A percentile compares a stretch with the other conserved stretches of the same genome.
Conservation (phyloP, 2,329 filamentous ascomycete species). For the Alternaria burnsii region DNA sequence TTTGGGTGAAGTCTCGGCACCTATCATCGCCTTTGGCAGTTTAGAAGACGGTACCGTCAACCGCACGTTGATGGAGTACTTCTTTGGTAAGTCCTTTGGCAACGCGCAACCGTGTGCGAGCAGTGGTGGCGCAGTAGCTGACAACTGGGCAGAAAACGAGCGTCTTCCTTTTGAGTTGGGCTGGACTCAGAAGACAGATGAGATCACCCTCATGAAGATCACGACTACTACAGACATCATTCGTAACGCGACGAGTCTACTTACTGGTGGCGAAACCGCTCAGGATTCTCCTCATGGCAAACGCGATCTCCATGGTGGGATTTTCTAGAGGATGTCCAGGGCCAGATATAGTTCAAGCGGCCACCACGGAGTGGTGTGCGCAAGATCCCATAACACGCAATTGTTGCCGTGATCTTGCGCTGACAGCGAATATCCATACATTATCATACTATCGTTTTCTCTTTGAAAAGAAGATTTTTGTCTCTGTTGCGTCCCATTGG, state of each 20-base stretch:
- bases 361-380: background rate
- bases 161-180: constrained; percentile 53
- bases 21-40: constrained; percentile 62
- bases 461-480: background rate
- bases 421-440: background rate
- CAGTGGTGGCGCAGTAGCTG: constrained; percentile 25
- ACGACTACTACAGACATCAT: constrained; percentile 12
- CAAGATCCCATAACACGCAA: background rate
- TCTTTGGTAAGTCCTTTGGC: constrained; percentile 54
- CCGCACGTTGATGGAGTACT: constrained; percentile 54
- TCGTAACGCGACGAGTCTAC: constrained; percentile 19
- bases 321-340: background rate
- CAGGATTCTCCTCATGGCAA: background rate
- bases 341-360: background rate
- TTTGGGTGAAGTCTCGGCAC: constrained; percentile 61
- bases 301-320: constrained; percentile 2
- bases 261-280: constrained; percentile 2
- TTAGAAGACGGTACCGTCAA: constrained; percentile 52
- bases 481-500: background rate
- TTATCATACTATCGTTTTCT: background rate
- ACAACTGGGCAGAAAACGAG: constrained; percentile 51
- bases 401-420: background rate
- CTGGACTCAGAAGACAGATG: constrained; percentile 43
- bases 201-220: constrained; percentile 24
- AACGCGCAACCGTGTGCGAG: background rate